phyloP scores from a whole-genome alignment of 2,329 filamentous ascomycete species.

The Penicillium sp. region DNA sequence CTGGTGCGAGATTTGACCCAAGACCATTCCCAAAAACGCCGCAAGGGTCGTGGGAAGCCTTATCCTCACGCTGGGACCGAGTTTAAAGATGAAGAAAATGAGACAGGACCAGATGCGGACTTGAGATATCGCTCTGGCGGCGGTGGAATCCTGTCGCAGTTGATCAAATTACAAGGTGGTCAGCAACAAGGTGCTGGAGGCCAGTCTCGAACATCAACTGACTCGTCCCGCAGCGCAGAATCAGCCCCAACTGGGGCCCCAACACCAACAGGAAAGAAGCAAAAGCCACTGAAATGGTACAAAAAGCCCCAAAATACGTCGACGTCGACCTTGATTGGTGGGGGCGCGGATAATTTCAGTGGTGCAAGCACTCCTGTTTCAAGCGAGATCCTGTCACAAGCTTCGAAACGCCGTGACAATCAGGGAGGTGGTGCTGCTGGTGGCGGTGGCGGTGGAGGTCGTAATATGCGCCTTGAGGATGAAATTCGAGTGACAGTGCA shows the following conservation, averaged over 20 bases:
- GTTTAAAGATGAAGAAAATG: slow-evolving; percentile 10
- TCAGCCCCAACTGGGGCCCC: slow-evolving; percentile 6
- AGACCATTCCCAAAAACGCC: slow-evolving; percentile 25
- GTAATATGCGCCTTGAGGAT: slow-evolving; percentile 37
- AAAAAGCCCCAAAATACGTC: slow-evolving; percentile 31
- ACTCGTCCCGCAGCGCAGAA: slow-evolving; percentile 11
- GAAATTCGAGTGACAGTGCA: slow-evolving; percentile 60
- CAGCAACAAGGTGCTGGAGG: slow-evolving; percentile 4
- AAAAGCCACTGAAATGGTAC: slow-evolving; percentile 35
- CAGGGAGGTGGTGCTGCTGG: slow-evolving; percentile 1
- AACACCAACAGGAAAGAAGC: slow-evolving; percentile 18
- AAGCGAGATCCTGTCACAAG: slow-evolving; percentile 29
- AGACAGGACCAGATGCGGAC: slow-evolving; percentile 12
- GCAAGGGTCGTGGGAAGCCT: slow-evolving; percentile 16
- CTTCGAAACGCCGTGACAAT: slow-evolving; percentile 28
- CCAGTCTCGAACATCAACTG: slow-evolving; percentile 12
- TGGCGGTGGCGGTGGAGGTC: background rate
- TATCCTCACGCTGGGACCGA: slow-evolving; percentile 17
- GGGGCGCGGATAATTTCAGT: slow-evolving; percentile 20
- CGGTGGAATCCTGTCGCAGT: slow-evolving; percentile 34
- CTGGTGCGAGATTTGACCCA: slow-evolving; percentile 35
- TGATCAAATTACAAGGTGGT: slow-evolving; percentile 28
- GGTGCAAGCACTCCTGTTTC: slow-evolving; percentile 33
- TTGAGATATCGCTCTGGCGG: slow-evolving; percentile 29
- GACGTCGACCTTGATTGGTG: slow-evolving; percentile 25